Base-by-base conservation (phyloP, 1,284 basidiomycete genomes). In the Dichomitus squalens region DNA sequence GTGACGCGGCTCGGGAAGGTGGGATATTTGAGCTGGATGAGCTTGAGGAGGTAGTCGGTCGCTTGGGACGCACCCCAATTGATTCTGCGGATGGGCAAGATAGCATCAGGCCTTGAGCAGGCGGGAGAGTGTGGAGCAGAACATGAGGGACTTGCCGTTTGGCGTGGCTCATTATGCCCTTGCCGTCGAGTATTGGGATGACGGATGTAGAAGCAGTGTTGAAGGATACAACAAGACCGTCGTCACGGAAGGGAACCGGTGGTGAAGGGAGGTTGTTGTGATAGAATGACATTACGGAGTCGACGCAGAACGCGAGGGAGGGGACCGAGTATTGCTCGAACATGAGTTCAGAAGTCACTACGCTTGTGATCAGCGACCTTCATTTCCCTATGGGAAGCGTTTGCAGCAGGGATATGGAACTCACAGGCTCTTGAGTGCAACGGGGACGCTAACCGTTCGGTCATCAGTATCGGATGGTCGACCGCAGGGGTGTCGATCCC, bases 1-100 rank as follows among this genome's bases (percentile, higher is more conserved):
- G 81, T 84, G 4, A 89, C 80, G 34, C 85, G 80, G 2, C 82
- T 86, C 14, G 82, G 83, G 66, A 99, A 99, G 41, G 82, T 90
- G 14, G 97, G 92, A 70, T 99, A 98, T 72, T 99, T 99, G 55
- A 99, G 83, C 71, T 98, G 96, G 35, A 95, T 86, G 7, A 96
- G 85, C 68, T 95, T 96, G 55, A 97, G 83, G 49, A 99, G 81
- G 66, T 97, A 91, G 48, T 99, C 96, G 0, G 92, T 86, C 0
- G 95, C 88, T 68, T 97, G 95, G 0, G 87, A 84, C 8, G 93
- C 88, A 33, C 97, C 96, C 93, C 95, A 99, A 2, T 93, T 91
- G 73, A 99, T 92, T 63, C 95, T 95, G 57, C 20, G 40, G 21
- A 20, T 21, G 20, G 25, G 44, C 48, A 34, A 49, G 3, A 25